A percentile compares a stretch with the other conserved stretches of the same genome.
These are phyloP conservation scores for Zygosaccharomyces pseudobailii DNA, from an alignment of 1,139 yeast species.

Conservation along the genomic window DNA sequence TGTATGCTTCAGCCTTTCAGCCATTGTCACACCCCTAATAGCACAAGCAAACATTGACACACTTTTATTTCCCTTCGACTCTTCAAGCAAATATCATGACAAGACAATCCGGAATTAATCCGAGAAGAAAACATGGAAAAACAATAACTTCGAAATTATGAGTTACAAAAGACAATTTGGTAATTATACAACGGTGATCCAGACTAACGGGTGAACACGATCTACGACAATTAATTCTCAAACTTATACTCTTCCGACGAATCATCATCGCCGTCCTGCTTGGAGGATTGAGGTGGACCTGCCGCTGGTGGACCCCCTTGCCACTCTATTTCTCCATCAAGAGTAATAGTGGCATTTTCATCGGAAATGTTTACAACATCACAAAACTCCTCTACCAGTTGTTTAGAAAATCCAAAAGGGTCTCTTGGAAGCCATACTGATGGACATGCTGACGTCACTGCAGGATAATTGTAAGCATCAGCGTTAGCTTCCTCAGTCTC, in stretches of 20 bases:
- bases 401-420: constrained; percentile 69
- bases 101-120: neutral
- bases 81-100: neutral
- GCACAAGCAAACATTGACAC: neutral
- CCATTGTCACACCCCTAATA: neutral
- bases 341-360: constrained; percentile 59
- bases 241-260: constrained; percentile 8
- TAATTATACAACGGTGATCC: neutral
- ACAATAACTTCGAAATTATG: neutral
- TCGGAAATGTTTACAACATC: constrained; percentile 55
- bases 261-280: constrained; percentile 12
- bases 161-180: neutral
- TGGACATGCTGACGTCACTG: constrained; percentile 61
- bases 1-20: constrained; percentile 8
- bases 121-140: neutral
- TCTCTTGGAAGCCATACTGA: constrained; percentile 86
- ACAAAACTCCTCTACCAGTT: constrained; percentile 48
- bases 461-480: constrained; percentile 72
- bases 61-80: neutral
- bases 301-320: constrained; percentile 60
- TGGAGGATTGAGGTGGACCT: constrained; percentile 16
- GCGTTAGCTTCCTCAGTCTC: constrained; percentile 36
- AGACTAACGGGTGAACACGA: neutral
- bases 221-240: no score
- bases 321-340: constrained; percentile 51